Conservation (phyloP, 495 filamentous ascomycete species). For the Cercophora sp. region DNA sequence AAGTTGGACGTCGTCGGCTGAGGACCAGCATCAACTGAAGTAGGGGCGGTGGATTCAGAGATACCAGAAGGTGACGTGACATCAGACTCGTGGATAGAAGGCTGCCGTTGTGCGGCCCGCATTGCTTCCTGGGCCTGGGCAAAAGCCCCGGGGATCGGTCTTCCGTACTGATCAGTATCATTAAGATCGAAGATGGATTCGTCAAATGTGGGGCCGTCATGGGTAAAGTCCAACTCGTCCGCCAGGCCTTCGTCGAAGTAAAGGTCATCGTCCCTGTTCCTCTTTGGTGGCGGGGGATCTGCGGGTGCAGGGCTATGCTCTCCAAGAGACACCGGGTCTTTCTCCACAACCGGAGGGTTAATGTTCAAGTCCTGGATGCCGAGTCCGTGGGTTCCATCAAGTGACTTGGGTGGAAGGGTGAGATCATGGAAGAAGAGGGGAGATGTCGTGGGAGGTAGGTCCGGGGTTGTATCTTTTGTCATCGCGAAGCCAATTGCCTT, state of each 20-base stretch:
- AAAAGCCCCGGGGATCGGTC: constrained; percentile 48
- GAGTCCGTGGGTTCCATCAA: constrained; percentile 24
- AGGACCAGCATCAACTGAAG: constrained; percentile 31
- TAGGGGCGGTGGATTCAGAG: constrained; percentile 36
- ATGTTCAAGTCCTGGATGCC: constrained; percentile 28
- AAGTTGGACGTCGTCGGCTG: constrained; percentile 13
- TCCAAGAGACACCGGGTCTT: no score
- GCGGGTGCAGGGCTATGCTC: constrained; percentile 19
- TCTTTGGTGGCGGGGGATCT: constrained; percentile 10
- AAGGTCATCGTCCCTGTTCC: constrained; percentile 60
- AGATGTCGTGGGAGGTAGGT: constrained; percentile 14
- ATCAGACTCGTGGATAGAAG: constrained; percentile 37
- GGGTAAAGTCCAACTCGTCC: constrained; percentile 45
- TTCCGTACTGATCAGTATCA: constrained; percentile 52
- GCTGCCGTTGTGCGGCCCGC: constrained; percentile 23
- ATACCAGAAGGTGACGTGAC: constrained; percentile 37
- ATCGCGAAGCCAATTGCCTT: constrained; percentile 47
- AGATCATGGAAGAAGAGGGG: constrained; percentile 12
- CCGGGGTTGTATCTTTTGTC: constrained; percentile 38
- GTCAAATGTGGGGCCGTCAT: constrained; percentile 59
- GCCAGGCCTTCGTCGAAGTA: constrained; percentile 77
- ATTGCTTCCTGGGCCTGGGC: constrained; percentile 38
- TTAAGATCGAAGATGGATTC: constrained; percentile 76
- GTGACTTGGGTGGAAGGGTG: not conserved
- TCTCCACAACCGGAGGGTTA: constrained; percentile 1